A percentile compares a stretch with the other conserved stretches of the same genome.
Evolutionary conservation across 1,284 basidiomycete genomes (phyloP).

Genomic region (Fomitopsis pinicola): DNA sequence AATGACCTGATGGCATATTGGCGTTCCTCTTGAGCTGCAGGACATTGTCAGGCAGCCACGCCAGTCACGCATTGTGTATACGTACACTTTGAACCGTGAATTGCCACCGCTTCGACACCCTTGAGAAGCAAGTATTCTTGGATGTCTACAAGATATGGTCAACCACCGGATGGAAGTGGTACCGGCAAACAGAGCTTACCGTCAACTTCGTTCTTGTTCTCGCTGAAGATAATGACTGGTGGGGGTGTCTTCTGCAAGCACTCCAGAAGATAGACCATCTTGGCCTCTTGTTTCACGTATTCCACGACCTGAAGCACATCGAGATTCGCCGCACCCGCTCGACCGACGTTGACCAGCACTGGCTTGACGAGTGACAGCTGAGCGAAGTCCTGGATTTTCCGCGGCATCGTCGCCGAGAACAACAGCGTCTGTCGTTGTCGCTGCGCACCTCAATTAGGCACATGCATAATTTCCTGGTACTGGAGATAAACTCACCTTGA

Average conservation of each 20-base stretch:
- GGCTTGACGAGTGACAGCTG: conserved; percentile 92
- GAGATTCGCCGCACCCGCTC: conserved; percentile 96
- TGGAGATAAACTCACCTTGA: conserved; percentile 59
- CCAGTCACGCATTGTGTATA: conserved; percentile 5
- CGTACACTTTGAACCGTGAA: conserved; percentile 95
- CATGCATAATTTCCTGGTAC: not conserved
- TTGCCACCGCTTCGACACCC: conserved; percentile 97
- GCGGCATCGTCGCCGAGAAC: conserved; percentile 98
- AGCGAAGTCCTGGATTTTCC: conserved; percentile 98
- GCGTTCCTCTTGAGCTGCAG: conserved; percentile 91
- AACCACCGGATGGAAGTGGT: not conserved
- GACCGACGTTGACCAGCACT: conserved; percentile 94
- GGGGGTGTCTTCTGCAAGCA: conserved; percentile 98
- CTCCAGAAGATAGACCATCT: conserved; percentile 98
- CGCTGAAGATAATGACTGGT: conserved; percentile 96
- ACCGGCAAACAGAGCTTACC: conserved; percentile 42
- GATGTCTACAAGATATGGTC: conserved; percentile 61
- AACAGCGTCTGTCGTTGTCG: conserved; percentile 95
- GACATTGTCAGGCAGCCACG: conserved; percentile 6
- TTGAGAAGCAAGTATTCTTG: conserved; percentile 97
- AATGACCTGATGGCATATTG: conserved; percentile 98
- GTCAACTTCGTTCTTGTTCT: conserved; percentile 99
- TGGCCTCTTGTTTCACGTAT: conserved; percentile 98
- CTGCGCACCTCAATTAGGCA: conserved; percentile 36
- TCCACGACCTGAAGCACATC: conserved; percentile 98